Evolutionary conservation across 2,329 filamentous ascomycete genomes (phyloP).

Genomic region (Fusarium caatingaense): DNA sequence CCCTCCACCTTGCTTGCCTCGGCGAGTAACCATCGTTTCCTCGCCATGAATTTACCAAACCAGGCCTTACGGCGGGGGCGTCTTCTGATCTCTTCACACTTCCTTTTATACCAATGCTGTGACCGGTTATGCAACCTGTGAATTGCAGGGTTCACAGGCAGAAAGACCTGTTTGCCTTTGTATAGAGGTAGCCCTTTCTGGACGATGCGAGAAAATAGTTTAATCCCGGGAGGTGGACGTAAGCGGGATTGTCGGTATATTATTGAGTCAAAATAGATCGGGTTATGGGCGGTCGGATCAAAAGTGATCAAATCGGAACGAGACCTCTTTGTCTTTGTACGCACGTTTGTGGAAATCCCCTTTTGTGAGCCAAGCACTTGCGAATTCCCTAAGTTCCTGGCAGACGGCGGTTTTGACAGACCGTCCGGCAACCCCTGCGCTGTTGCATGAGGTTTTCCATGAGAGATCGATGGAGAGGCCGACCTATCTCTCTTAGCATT

Average conservation of each 20-base stretch:
- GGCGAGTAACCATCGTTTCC: slow-evolving; percentile 50
- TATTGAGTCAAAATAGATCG: slow-evolving; percentile 51
- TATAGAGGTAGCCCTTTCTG: slow-evolving; percentile 14
- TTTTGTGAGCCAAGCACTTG: neutral
- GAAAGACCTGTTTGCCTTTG: slow-evolving; percentile 53
- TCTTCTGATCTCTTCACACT: slow-evolving; percentile 61
- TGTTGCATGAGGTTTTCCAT: neutral
- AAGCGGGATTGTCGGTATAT: slow-evolving; percentile 54
- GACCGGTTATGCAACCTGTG: slow-evolving; percentile 59
- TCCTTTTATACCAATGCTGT: slow-evolving; percentile 59
- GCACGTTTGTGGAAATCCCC: neutral
- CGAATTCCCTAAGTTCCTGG: neutral
- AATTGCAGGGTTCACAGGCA: slow-evolving; percentile 62
- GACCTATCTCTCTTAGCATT: slow-evolving; percentile 4
- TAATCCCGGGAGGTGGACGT: slow-evolving; percentile 42
- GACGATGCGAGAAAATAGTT: slow-evolving; percentile 4
- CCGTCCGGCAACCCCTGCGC: neutral
- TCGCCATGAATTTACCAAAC: slow-evolving; percentile 59
- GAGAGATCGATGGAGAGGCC: neutral
- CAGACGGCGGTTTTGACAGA: neutral
- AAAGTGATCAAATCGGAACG: slow-evolving; percentile 21
- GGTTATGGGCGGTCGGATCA: slow-evolving; percentile 41
- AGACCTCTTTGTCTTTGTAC: neutral
- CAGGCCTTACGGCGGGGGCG: slow-evolving; percentile 63
- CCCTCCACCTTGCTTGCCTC: slow-evolving; percentile 35